These are phyloP conservation scores for Phyllostachys edulis DNA, from an alignment of 176 grass and related monocot genomes.

Conservation along the genomic window DNA sequence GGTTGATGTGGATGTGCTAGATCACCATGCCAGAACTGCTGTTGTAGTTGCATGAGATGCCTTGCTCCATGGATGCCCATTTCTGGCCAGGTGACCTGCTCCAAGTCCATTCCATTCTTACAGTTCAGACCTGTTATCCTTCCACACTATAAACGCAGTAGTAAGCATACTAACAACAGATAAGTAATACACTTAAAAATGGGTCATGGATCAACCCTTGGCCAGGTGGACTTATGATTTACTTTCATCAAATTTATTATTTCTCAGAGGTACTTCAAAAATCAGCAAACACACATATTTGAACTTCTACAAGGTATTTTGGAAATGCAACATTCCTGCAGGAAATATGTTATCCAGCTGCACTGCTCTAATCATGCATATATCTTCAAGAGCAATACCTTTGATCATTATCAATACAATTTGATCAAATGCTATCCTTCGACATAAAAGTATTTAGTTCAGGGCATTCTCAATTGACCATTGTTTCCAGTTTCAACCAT, in stretches of 20 bases:
- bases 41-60: slow-evolving; percentile 57
- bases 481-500: slow-evolving; percentile 17
- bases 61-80: slow-evolving; percentile 48
- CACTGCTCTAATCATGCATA: slow-evolving; percentile 8
- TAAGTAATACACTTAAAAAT: slow-evolving; percentile 10
- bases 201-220: background rate
- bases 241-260: slow-evolving; percentile 9
- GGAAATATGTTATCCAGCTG: background rate
- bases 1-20: slow-evolving; percentile 41
- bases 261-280: background rate
- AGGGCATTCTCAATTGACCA: background rate
- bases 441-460: background rate
- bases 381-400: slow-evolving; percentile 6
- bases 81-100: slow-evolving; percentile 53
- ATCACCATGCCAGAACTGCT: slow-evolving; percentile 72
- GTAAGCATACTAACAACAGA: slow-evolving; percentile 18
- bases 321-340: background rate
- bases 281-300: background rate
- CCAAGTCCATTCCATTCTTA: slow-evolving; percentile 56
- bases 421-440: background rate
- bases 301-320: background rate
- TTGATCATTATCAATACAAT: background rate
- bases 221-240: background rate
- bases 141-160: slow-evolving; percentile 45
- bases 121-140: slow-evolving; percentile 43